Base-by-base conservation (phyloP, 148 eudicot genomes). In the Cornus suecica region DNA sequence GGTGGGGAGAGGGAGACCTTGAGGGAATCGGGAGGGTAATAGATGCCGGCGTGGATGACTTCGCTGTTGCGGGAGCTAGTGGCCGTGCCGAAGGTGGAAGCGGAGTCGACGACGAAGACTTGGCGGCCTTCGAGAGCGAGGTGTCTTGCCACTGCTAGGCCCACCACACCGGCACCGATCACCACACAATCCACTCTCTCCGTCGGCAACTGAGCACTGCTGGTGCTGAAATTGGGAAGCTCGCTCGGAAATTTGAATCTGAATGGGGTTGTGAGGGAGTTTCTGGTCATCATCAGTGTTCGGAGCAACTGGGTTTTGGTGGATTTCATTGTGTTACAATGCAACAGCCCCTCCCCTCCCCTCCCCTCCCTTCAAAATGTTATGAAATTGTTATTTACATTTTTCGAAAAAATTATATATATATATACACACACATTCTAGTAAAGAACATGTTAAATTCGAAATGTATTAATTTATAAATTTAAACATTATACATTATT, bases 41-140 rank as follows among this genome's bases (percentile, higher is more conserved):
- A 94, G 63, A 94, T 90, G 56, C 97, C 99, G 41, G 91, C 97
- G 81, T 94, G 99, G 68, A 94, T 89, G 37, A 94, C 99, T 75
- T 94, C 90, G 68, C 99, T 94, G 73, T 94, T 94, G 67, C 99
- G 91, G 56, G 99, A 92, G 66, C 99, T 94, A 8, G 91, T 89
- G 6, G 75, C 94, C 2, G 96, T 88, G 8, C 99, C 99, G 69
- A 94, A 94, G 71, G 91, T 90, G 1, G 89, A 65, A 29, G 84
- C 88, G 31, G 97, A 90, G 66, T 94, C 97, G 18, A 94, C 24
- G 0, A 92, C 94, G 75, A 92, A 65, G 51, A 92, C 94, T 62
- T 94, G 87, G 71, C 89, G 84, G 1, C 88, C 82, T 4, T 88
- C 83, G 26, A 87, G 34, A 8, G 86, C 81, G 11, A 94, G 86